phyloP scores from a whole-genome alignment of 257 asterid species.

The Scutellaria barbata region DNA sequence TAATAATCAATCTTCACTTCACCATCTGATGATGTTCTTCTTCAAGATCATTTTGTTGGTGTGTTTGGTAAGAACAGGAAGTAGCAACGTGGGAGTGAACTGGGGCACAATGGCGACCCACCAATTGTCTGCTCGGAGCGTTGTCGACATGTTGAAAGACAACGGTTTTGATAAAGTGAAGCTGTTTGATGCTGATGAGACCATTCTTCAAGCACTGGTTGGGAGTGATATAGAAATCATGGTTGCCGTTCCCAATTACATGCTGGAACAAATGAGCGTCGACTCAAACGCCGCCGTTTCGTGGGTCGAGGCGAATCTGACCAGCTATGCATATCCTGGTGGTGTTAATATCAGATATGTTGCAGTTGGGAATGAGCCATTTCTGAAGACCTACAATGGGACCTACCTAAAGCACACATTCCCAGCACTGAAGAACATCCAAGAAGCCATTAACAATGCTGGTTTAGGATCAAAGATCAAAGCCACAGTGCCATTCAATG shows the following conservation, averaged over 20 bases:
- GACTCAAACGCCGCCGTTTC: constrained; percentile 62
- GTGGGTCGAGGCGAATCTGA: constrained; percentile 88
- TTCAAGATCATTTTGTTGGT: constrained; percentile 4
- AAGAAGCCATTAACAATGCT: constrained; percentile 74
- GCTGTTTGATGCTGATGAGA: constrained; percentile 81
- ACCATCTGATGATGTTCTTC: background rate
- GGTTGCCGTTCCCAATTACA: constrained; percentile 84
- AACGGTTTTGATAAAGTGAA: constrained; percentile 84
- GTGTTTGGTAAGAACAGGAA: constrained; percentile 16
- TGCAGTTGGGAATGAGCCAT: constrained; percentile 96
- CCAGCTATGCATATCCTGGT: constrained; percentile 59
- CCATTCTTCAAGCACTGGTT: constrained; percentile 59
- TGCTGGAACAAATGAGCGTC: constrained; percentile 75
- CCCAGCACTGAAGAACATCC: constrained; percentile 77
- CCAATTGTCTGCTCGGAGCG: constrained; percentile 57
- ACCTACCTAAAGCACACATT: constrained; percentile 61
- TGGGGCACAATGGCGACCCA: constrained; percentile 95
- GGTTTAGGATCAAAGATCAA: constrained; percentile 70
- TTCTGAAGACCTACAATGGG: constrained; percentile 75
- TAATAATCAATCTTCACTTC: background rate
- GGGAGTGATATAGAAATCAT: constrained; percentile 77
- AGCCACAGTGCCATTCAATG: constrained; percentile 84
- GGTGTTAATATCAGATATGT: constrained; percentile 91
- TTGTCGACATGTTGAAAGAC: constrained; percentile 70
- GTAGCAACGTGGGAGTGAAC: constrained; percentile 70